Evolutionary conservation across 2,329 filamentous ascomycete genomes (phyloP).

Genomic region (Fusarium paranaense): DNA sequence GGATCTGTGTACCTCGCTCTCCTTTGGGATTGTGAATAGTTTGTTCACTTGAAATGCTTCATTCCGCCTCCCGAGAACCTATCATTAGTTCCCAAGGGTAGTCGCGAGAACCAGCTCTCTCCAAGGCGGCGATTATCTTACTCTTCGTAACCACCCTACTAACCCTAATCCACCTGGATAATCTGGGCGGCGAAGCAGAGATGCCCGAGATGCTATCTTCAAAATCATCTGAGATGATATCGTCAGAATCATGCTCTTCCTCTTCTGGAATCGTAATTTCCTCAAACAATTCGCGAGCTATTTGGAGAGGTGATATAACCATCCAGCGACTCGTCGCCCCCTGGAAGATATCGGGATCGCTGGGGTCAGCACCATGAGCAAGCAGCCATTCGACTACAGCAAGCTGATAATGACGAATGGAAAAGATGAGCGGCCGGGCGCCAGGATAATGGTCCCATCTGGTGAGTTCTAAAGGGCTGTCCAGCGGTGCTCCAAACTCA

Average conservation of each 20-base stretch:
- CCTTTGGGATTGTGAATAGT: no score
- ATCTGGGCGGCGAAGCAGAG: no score
- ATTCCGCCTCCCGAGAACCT: no score
- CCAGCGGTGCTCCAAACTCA: neutral
- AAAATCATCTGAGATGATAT: no score
- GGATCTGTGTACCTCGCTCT: no score
- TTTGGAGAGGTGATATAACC: neutral
- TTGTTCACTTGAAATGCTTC: no score
- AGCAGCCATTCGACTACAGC: neutral
- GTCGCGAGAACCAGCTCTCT: no score
- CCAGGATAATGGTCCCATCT: neutral
- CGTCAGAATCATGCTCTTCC: neutral
- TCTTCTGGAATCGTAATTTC: neutral
- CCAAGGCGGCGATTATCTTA: neutral
- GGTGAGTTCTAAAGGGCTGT: neutral
- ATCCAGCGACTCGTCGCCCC: no score
- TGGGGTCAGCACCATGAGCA: neutral
- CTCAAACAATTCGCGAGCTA: neutral
- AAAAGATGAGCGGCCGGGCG: neutral
- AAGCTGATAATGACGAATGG: neutral
- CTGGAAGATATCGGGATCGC: no score
- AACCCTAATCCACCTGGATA: no score
- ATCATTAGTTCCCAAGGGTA: no score
- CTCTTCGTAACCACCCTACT: neutral
- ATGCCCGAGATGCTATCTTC: no score